Percentiles rank a stretch among this genome's conserved stretches.
phyloP scores from a whole-genome alignment of 225 moss, liverwort and hornwort genomes.

The Sphagnum tenellum region DNA sequence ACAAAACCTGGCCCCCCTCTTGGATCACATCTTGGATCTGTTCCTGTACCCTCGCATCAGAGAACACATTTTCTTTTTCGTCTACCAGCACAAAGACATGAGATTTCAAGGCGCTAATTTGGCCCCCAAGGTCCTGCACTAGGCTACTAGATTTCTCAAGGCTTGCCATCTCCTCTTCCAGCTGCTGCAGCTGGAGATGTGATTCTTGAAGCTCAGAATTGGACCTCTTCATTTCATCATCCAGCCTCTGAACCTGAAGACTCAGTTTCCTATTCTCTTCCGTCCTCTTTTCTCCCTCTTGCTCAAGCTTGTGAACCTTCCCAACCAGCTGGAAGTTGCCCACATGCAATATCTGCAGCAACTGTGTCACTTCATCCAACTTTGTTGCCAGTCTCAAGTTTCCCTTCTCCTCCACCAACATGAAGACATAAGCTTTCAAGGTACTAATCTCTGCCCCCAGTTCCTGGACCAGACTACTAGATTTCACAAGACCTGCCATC shows the following conservation, averaged over 20 bases:
- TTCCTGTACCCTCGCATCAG: background rate
- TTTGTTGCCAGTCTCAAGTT: slow-evolving; percentile 8
- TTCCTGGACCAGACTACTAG: too few species aligned
- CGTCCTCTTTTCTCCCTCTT: slow-evolving; percentile 15
- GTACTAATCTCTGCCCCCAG: too few species aligned
- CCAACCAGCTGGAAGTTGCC: slow-evolving; percentile 16
- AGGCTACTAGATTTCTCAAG: slow-evolving; percentile 14
- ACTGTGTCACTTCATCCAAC: slow-evolving; percentile 28
- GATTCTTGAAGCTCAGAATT: background rate
- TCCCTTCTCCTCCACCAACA: too few species aligned
- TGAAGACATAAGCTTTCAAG: too few species aligned
- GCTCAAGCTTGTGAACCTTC: slow-evolving; percentile 16
- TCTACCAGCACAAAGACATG: slow-evolving; percentile 9
- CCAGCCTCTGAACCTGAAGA: slow-evolving; percentile 6
- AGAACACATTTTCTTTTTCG: background rate
- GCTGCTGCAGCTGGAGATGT: slow-evolving; percentile 1
- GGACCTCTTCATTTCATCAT: slow-evolving; percentile 16
- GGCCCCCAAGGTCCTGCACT: background rate
- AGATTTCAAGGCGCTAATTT: slow-evolving; percentile 4
- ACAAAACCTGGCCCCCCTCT: too few species aligned
- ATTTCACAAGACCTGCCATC: too few species aligned
- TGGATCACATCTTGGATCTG: background rate
- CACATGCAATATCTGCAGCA: slow-evolving; percentile 17
- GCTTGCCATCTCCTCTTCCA: slow-evolving; percentile 17
- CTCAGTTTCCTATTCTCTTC: slow-evolving; percentile 9